Base-by-base conservation (phyloP, 352 stramenopile species). In the Globisporangium cylindrosporum region DNA sequence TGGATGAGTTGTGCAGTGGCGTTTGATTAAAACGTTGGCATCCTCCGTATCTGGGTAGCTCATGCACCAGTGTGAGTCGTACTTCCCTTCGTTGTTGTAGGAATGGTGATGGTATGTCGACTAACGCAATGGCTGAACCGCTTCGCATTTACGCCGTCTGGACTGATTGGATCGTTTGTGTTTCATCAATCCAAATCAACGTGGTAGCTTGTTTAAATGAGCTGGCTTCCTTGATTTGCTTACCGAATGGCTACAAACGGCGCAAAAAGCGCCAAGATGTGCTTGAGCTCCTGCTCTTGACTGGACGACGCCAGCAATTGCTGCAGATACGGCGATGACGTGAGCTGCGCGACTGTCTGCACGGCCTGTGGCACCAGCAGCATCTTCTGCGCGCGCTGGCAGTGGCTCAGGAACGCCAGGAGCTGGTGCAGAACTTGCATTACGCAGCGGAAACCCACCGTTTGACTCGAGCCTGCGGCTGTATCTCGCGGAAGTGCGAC, bases 341-440 rank as follows among this genome's bases (percentile, higher is more conserved):
- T 82, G 10, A 92, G 82, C 69, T 91, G 81, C 38, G 72, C 59
- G 0, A 84, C 69, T 0, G 83, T 78, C 54, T 81, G 71, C 1
- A 71, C 78, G 2, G 82, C 79, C 18, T 79, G 75, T 24, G 73
- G 32, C 2, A 84, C 60, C 15, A 82, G 65, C 9, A 79, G 62
- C 25, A 67, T 77, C 66, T 77, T 83, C n/a, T 76, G 41, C 20
- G 56, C 59, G 25, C 81, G 71, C 27, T 79, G 64, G 25, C 81
- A 88, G 32, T 79, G 73, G 51, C 71, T 78, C 60, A 83, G 59
- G 48, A 86, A 92, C 41, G 74, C 78, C 24, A 92, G 78, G 8
- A 92, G 67, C n/a, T 81, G 79, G 57, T 90, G 78, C 3, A 92
- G 72, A 27, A 90, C 59, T 66, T 88, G 80, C 66, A 93, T 77